A percentile compares a stretch with the other conserved stretches of the same genome.
Conservation (phyloP, 1,284 basidiomycete species). For the Ganoderma resinaceum region DNA sequence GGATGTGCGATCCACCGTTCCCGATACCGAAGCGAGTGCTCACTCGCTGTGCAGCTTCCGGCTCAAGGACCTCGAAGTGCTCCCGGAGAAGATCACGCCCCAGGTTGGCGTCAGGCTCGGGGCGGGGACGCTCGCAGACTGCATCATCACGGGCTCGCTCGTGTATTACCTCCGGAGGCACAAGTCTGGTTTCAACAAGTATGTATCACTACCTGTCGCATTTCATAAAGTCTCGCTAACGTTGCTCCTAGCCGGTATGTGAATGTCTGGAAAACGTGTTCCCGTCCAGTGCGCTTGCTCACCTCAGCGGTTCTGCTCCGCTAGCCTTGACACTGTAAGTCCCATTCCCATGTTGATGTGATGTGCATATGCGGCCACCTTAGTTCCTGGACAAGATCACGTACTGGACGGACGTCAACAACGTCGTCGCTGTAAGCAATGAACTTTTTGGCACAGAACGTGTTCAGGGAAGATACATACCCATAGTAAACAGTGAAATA, state of each 20-base stretch:
- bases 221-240: neutral
- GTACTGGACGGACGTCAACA: slow-evolving; percentile 32
- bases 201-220: neutral
- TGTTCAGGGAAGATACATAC: too few species aligned
- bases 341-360: neutral
- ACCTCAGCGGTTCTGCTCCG: neutral
- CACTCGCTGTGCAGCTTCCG: neutral
- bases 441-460: too few species aligned
- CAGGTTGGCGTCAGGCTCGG: slow-evolving; percentile 20
- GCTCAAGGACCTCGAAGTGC: slow-evolving; percentile 7
- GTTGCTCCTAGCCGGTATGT: neutral
- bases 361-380: neutral
- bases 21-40: too few species aligned
- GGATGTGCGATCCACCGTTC: slow-evolving; percentile 5
- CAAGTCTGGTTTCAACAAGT: slow-evolving; percentile 25
- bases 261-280: slow-evolving; percentile 1
- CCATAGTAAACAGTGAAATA: too few species aligned
- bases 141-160: slow-evolving; percentile 27
- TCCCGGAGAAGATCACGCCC: slow-evolving; percentile 10
- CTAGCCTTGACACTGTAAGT: slow-evolving; percentile 24
- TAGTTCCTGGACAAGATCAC: slow-evolving; percentile 25
- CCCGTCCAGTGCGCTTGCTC: neutral
- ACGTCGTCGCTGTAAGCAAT: too few species aligned
- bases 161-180: slow-evolving; percentile 21
- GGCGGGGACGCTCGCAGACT: slow-evolving; percentile 25